phyloP scores from a whole-genome alignment of 2,329 filamentous ascomycete species.

The Stylonectria norvegica region DNA sequence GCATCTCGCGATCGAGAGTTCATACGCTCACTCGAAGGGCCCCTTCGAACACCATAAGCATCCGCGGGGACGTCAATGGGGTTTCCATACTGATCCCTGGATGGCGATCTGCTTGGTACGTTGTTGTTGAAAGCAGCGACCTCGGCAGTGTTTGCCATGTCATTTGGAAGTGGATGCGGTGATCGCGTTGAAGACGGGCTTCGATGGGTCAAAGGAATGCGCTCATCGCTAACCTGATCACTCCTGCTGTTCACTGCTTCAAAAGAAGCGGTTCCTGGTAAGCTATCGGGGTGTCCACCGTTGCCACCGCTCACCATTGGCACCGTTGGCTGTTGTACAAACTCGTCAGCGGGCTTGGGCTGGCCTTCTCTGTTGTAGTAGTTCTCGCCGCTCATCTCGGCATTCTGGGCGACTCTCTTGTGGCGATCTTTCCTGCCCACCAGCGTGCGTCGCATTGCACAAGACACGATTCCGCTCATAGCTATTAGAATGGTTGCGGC shows the following conservation, averaged over 20 bases:
- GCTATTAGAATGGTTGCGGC: slow-evolving; percentile 84
- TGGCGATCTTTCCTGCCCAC: slow-evolving; percentile 91
- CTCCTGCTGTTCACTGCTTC: slow-evolving; percentile 65
- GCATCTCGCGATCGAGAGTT: slow-evolving; percentile 48
- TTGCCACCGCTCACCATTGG: slow-evolving; percentile 56
- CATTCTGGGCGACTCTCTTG: slow-evolving; percentile 86
- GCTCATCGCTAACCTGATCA: slow-evolving; percentile 63
- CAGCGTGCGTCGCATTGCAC: slow-evolving; percentile 89
- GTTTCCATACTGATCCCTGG: slow-evolving; percentile 65
- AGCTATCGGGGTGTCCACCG: slow-evolving; percentile 44
- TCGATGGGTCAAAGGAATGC: slow-evolving; percentile 64
- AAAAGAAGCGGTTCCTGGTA: slow-evolving; percentile 60
- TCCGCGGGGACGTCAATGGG: slow-evolving; percentile 42
- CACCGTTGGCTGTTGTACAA: slow-evolving; percentile 54
- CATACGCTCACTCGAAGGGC: slow-evolving; percentile 46
- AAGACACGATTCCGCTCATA: slow-evolving; percentile 79
- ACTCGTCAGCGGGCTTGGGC: slow-evolving; percentile 40
- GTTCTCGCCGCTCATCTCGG: slow-evolving; percentile 94
- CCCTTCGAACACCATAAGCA: slow-evolving; percentile 45
- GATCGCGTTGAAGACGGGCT: slow-evolving; percentile 60
- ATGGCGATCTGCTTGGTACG: slow-evolving; percentile 38
- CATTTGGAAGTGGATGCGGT: slow-evolving; percentile 42
- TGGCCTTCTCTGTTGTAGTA: slow-evolving; percentile 73
- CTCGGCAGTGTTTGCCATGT: slow-evolving; percentile 35
- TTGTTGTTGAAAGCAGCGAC: slow-evolving; percentile 33